phyloP scores from a whole-genome alignment of 164 flowering plant species.

The Nelumbo lutea region DNA sequence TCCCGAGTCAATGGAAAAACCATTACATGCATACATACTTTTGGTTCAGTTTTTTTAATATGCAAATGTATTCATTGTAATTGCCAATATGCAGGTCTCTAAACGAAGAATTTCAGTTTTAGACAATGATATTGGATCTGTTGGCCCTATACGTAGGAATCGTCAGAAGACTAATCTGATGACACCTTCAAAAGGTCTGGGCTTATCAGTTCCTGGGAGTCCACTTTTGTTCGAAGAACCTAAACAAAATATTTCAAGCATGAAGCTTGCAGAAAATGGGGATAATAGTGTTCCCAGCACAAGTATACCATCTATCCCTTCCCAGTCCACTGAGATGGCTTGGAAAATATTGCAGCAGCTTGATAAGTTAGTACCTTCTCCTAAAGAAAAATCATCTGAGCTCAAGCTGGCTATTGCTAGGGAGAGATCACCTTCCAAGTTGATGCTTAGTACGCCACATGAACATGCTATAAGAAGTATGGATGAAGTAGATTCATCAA shows the following conservation, averaged over 20 bases:
- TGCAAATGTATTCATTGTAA: too few relatives aligned
- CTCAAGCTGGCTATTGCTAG: conserved; percentile 32
- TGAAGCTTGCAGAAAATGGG: conserved; percentile 22
- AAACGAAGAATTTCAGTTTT: conserved; percentile 75
- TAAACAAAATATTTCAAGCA: conserved; percentile 18
- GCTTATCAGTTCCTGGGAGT: conserved; percentile 24
- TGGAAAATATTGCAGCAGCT: conserved; percentile 72
- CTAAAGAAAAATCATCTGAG: conserved; percentile 51
- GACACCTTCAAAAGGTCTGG: conserved; percentile 31
- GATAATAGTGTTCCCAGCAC: conserved; percentile 22
- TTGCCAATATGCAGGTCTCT: conserved; percentile 33
- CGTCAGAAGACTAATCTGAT: conserved; percentile 71
- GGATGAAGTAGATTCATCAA: conserved; percentile 55
- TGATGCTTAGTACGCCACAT: conserved; percentile 51
- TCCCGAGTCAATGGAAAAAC: background rate
- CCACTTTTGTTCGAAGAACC: conserved; percentile 12
- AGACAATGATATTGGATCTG: conserved; percentile 70
- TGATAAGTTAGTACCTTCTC: conserved; percentile 55
- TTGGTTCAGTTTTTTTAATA: background rate
- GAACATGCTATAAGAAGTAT: conserved; percentile 73
- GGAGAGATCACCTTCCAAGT: conserved; percentile 45
- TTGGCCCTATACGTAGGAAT: conserved; percentile 78
- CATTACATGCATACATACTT: background rate
- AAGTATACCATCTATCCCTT: conserved; percentile 45
- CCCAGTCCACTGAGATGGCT: conserved; percentile 73